Base-by-base conservation (phyloP, 805 yeast genomes). In the Metschnikowia aberdeeniae region DNA sequence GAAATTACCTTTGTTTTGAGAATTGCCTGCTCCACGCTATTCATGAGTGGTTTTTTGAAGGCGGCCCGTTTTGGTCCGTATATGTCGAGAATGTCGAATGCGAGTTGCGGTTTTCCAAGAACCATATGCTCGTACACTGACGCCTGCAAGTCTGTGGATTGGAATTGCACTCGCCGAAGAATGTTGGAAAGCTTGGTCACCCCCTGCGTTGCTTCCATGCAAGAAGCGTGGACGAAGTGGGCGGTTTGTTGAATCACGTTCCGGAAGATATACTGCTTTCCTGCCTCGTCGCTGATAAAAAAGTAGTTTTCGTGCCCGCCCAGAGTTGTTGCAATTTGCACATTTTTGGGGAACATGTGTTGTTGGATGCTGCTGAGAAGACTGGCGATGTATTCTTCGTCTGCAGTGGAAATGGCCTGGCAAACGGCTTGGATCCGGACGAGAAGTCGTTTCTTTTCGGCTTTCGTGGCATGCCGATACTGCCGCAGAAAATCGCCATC, bases 11-110 rank as follows among this genome's bases (percentile, higher is more conserved):
- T 13, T 4, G 66, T 49, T 13, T 48, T 43, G 14, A 70, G 44
- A 6, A 69, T 55, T 6, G 72, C 75, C 14, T 57, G 52, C 34
- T 62, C 55, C 28, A 58, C 60, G 33, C 51, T 62, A 34, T 46
- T 45, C 54, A 60, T 43, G 24, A 59, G 42, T 17, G 47, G 43
- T 36, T 45, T 48, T 10, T 53, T 49, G 24, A 68, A 45, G 7
- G 46, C 31, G 8, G 58, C 45, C 34, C 62, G 59, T 12, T 51
- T 54, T 6, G 55, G 36, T 31, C 52, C 42, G 51, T 60, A 59
- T 24, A 46, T 49, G 1, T 53, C 44, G n/a, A 67, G 54, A 14
- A 68, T 47, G 35, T 53, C 53, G 24, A 66, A 13, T 2, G 68
- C 50, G 13, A 52, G 51, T n/a, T 19, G 22, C 1, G 72, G 71